These are phyloP conservation scores for Termitomyces sp. DNA, from an alignment of 768 basidiomycete genomes.

Conservation along the genomic window DNA sequence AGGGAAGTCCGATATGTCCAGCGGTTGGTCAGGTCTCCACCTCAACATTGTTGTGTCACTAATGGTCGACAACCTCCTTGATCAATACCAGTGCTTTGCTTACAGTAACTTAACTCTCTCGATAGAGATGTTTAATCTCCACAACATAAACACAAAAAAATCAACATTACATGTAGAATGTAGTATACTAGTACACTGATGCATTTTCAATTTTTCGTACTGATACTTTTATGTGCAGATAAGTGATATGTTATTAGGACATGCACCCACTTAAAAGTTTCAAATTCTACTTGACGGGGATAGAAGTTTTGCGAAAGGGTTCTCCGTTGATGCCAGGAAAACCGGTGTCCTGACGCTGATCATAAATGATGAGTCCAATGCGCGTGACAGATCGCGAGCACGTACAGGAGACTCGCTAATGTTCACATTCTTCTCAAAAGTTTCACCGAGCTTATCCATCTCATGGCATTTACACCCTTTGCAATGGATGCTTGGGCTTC, in stretches of 20 bases:
- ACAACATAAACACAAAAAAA: background rate
- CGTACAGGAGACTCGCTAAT: slow-evolving; percentile 2
- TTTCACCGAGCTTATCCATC: background rate
- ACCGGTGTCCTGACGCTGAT: background rate
- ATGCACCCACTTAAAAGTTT: background rate
- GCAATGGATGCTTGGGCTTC: slow-evolving; percentile 1
- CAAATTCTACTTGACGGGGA: background rate
- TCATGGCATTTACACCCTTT: slow-evolving; percentile 4
- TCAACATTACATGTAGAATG: background rate
- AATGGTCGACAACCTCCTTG: too few relatives aligned
- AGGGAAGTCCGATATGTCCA: too few relatives aligned
- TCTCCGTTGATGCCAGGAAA: background rate
- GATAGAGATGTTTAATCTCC: background rate
- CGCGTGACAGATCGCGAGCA: background rate
- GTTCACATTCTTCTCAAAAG: background rate
- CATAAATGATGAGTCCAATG: background rate
- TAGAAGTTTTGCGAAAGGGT: background rate
- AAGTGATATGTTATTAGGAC: too few relatives aligned
- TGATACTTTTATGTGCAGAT: background rate
- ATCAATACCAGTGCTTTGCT: too few relatives aligned
- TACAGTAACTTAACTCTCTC: too few relatives aligned
- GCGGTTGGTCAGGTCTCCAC: too few relatives aligned
- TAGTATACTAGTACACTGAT: background rate
- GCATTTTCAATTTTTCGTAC: too few relatives aligned
- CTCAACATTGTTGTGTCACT: too few relatives aligned